Base-by-base conservation (phyloP, 2,329 filamentous ascomycete species). In the Xylaria sp. region DNA sequence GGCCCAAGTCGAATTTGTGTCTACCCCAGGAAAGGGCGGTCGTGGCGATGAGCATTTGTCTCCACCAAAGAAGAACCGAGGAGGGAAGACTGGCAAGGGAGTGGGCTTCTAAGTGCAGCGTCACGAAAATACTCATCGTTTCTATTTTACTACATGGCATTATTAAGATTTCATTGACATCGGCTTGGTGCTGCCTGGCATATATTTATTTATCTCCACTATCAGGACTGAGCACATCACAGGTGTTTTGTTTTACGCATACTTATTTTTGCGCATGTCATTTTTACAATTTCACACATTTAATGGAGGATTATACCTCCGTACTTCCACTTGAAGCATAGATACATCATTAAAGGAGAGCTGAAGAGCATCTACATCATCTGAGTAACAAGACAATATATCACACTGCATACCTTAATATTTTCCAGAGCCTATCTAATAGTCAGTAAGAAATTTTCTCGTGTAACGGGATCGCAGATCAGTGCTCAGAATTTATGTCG, bases 1-100 rank as follows among this genome's bases (percentile, higher is more conserved):
- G 9, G 78, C 78, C 1, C 75, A 77, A 25, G 78, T 78, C 23
- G 77, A 81, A 69, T 75, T 75, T 34, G 62, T 74, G 13, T 75
- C 74, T 6, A 62, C 72, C 15, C 73, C 72, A 15, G 69, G 67
- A 37, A 74, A 72, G 48, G 63, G 69, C 8, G 65, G 56, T 50
- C 58, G 65, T 13, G 60, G 54, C 13, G 63, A 73, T 18, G 68
- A 73, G 31, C 52, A 52, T 34, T 10, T 64, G 3, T 70, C 72
- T 44, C 65, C 71, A 1, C 54, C 63, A 20, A 72, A 63, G 56
- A 75, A 72, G 48, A 67, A 39, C 18, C 69, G 70, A 39, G 72
- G 65, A 31, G 69, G 69, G 23, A 77, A 74, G 58, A 41, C 54
- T 5, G 25, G 56, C 23, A 75, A 66, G 50, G 61, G 62, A 59